Percentiles rank a stretch among this genome's conserved stretches.
phyloP scores from a whole-genome alignment of 345 rosid species.

The Salix arbutifolia region DNA sequence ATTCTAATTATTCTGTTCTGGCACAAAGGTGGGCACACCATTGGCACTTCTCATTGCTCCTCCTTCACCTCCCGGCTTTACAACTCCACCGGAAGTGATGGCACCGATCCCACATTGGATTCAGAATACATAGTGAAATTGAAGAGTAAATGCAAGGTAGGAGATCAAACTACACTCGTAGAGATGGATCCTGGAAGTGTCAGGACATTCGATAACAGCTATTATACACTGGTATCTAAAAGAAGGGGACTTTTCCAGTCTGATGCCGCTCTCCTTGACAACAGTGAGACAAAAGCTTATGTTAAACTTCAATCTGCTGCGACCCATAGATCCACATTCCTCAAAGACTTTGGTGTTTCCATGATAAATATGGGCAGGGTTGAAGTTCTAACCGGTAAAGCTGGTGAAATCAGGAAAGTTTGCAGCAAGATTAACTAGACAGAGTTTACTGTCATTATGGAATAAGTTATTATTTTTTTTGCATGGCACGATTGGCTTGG shows the following conservation, averaged over 20 bases:
- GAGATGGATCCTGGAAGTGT: conserved; percentile 77
- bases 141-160: conserved; percentile 39
- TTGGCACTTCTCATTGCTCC: conserved; percentile 66
- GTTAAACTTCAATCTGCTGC: conserved; percentile 26
- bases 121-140: conserved; percentile 28
- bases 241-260: conserved; percentile 64
- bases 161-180: conserved; percentile 42
- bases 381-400: conserved; percentile 47
- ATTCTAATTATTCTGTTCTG: background rate
- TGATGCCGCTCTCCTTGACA: conserved; percentile 56
- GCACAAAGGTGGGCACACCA: conserved; percentile 53
- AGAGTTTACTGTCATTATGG: background rate
- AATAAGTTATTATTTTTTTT: background rate
- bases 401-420: conserved; percentile 55
- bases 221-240: conserved; percentile 41
- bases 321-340: conserved; percentile 34
- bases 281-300: conserved; percentile 43
- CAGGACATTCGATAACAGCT: conserved; percentile 50
- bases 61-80: conserved; percentile 43
- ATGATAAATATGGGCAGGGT: conserved; percentile 71
- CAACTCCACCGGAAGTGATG: conserved; percentile 67
- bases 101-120: conserved; percentile 49
- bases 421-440: conserved; percentile 42
- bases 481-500: background rate
- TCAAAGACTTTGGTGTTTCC: conserved; percentile 54